Percentiles rank a stretch among this genome's conserved stretches.
Conservation (phyloP, 257 asterid genomes). For the Solanum okadae region DNA sequence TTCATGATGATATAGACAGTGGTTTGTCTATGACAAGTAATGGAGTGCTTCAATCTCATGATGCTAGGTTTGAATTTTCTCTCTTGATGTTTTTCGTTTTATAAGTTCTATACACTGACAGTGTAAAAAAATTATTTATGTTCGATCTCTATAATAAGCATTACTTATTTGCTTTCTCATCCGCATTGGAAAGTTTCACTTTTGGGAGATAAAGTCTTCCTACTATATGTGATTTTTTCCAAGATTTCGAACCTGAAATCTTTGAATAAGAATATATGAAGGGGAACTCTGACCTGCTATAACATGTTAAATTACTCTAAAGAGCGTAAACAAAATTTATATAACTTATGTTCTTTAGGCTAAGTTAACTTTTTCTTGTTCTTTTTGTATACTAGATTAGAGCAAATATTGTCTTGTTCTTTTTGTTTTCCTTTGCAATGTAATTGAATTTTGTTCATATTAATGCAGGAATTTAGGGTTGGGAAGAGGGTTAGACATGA, state of each 20-base stretch:
- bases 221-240: background rate
- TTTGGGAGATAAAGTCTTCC: background rate
- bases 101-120: background rate
- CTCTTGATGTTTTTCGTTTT: background rate
- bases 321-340: background rate
- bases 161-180: no score
- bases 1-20: slow-evolving; percentile 16
- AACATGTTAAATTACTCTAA: no score
- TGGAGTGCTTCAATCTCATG: slow-evolving; percentile 11
- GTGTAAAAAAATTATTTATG: no score
- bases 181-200: background rate
- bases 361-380: background rate
- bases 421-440: background rate
- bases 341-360: background rate
- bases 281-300: background rate
- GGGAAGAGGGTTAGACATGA: slow-evolving; percentile 24
- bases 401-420: background rate
- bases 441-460: background rate
- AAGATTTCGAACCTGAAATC: background rate
- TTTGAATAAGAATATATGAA: background rate
- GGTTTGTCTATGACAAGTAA: slow-evolving; percentile 13
- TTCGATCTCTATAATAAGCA: no score
- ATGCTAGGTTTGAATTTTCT: slow-evolving; percentile 26
- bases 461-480: slow-evolving; percentile 29
- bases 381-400: background rate